phyloP scores from a whole-genome alignment of 116 monocot species.

The Papilionanthe hybrid region DNA sequence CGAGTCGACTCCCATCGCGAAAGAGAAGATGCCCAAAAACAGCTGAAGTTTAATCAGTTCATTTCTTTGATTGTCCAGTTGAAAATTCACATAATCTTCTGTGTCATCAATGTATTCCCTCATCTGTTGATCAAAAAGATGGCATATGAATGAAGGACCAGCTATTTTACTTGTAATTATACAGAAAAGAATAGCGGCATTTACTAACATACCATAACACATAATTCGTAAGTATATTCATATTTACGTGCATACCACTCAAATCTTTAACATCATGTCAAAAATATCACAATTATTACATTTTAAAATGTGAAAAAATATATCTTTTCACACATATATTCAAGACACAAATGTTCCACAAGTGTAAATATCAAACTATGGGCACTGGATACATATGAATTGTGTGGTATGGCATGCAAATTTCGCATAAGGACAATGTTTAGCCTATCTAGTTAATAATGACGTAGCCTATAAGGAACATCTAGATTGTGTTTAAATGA shows the following conservation, averaged over 20 bases:
- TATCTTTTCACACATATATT: no score
- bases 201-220: no score
- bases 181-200: neutral
- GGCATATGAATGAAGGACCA: neutral
- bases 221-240: no score
- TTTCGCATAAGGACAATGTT: neutral
- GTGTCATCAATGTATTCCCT: conserved; percentile 10
- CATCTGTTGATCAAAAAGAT: neutral
- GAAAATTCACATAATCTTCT: conserved; percentile 45
- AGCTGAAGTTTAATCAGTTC: conserved; percentile 54
- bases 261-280: no score
- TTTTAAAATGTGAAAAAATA: no score
- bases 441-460: neutral
- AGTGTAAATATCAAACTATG: no score
- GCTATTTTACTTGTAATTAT: neutral
- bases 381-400: no score
- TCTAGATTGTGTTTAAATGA: neutral
- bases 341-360: no score
- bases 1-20: conserved; percentile 28
- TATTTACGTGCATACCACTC: no score
- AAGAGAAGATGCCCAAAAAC: conserved; percentile 23
- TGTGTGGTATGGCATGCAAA: no score
- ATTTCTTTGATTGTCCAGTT: conserved; percentile 46
- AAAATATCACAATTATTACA: no score
- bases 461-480: neutral